A percentile compares a stretch with the other conserved stretches of the same genome.
phyloP scores from a whole-genome alignment of 305 asterid genomes.

The Ajuga reptans region DNA sequence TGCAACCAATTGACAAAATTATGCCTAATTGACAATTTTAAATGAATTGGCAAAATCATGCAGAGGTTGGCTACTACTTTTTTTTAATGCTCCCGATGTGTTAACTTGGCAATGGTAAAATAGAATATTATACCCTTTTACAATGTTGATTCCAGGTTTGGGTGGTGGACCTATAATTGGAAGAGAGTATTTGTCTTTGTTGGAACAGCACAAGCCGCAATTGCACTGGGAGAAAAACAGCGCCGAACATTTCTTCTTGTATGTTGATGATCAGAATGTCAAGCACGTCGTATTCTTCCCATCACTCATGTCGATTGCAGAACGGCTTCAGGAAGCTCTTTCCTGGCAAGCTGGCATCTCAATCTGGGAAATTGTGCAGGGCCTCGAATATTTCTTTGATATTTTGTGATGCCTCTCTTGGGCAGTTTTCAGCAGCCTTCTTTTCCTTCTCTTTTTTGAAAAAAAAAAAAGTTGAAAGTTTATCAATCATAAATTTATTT shows the following conservation, averaged over 20 bases:
- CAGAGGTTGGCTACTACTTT: not conserved
- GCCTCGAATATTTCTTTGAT: slow-evolving; percentile 72
- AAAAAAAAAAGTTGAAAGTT: not conserved
- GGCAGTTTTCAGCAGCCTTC: not conserved
- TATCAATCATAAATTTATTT: not conserved
- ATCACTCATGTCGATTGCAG: slow-evolving; percentile 51
- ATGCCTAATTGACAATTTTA: too few species aligned
- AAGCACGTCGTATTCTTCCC: slow-evolving; percentile 85
- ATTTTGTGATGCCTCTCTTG: slow-evolving; percentile 35
- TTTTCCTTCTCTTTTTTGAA: not conserved
- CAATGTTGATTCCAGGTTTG: slow-evolving; percentile 39
- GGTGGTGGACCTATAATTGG: slow-evolving; percentile 87
- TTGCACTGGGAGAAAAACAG: slow-evolving; percentile 85
- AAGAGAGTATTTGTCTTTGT: slow-evolving; percentile 63
- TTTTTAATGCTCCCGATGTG: not conserved
- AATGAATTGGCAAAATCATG: not conserved
- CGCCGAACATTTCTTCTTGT: slow-evolving; percentile 82
- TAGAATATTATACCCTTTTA: not conserved
- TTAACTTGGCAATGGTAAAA: not conserved
- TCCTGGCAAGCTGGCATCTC: slow-evolving; percentile 77
- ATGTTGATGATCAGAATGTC: slow-evolving; percentile 44
- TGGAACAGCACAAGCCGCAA: slow-evolving; percentile 70
- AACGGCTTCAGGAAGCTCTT: slow-evolving; percentile 65
- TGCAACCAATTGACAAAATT: too few species aligned
- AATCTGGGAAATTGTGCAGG: slow-evolving; percentile 98